Conservation (phyloP, 1,284 basidiomycete genomes). For the Leucoagaricus sp. region DNA sequence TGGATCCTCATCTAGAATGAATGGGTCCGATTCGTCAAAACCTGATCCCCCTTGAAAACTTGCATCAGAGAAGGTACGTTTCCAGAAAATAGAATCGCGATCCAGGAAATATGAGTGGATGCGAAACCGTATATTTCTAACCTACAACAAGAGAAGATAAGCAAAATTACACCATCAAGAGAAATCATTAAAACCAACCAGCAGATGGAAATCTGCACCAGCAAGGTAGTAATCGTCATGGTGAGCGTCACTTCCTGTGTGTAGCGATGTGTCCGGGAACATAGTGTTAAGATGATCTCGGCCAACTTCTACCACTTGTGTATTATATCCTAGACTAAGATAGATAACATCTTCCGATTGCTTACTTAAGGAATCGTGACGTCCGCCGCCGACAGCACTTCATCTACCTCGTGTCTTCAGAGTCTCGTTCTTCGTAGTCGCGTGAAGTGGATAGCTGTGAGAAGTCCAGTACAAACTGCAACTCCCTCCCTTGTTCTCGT, state of each 20-base stretch:
- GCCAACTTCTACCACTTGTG: too few relatives aligned
- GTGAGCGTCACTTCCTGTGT: constrained; percentile 14
- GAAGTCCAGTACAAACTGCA: not conserved
- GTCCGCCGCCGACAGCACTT: not conserved
- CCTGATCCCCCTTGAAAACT: constrained; percentile 17
- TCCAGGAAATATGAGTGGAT: constrained; percentile 22
- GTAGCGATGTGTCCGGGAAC: not conserved
- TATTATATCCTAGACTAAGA: too few relatives aligned
- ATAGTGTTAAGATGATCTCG: too few relatives aligned
- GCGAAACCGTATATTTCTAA: constrained; percentile 15
- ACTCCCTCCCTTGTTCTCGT: too few relatives aligned
- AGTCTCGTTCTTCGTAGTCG: not conserved
- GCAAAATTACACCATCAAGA: constrained; percentile 10
- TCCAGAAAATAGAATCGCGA: constrained; percentile 35
- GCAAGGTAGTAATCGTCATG: constrained; percentile 44
- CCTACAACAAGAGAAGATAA: constrained; percentile 5
- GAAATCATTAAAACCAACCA: constrained; percentile 29
- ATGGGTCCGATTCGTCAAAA: not conserved
- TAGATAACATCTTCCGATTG: too few relatives aligned
- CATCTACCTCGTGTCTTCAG: not conserved
- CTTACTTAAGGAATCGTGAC: too few relatives aligned
- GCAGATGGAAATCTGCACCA: constrained; percentile 52
- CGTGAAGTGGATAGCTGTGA: not conserved
- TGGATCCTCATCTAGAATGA: constrained; percentile 3
- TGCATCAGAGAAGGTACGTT: constrained; percentile 36